Evolutionary conservation across 352 stramenopile species (phyloP), one percentile per base, ranked within the genome.

Genomic region (Globisporangium viniferum): DNA sequence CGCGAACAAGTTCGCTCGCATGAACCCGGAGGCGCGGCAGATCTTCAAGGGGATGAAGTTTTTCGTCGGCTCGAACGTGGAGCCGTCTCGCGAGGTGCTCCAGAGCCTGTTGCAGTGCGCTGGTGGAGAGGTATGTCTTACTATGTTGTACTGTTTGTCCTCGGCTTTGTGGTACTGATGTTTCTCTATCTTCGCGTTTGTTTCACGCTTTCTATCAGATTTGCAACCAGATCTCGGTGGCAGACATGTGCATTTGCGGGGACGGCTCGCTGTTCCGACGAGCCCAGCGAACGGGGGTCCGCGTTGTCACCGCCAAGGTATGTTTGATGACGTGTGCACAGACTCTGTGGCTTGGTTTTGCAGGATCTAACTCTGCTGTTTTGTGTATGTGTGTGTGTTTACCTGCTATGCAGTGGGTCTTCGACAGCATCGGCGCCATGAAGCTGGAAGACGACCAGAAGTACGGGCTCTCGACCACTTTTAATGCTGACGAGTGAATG

Each of bases 371-470:
- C 24, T 61, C 12, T 31, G 29, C 1, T 31, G 2, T 31, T 31
- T 31, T 31, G 29, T 24, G 36, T 33, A 24, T 24, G n/a, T 44
- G 0, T 56, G 41, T 18, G 20, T 57, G 22, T 20, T 35, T 4
- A 59, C 22, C 10, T 31, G 53, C 4, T 15, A 41, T 59, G 10
- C 36, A 87, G 79, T 93, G 85, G 85, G 74, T 91, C 7, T 93
- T 91, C 64, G 85, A 93, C 68, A 90, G 85, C 71, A 93, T 93
- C 62, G 80, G 79, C 0, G 69, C 71, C 0, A 83, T 93, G 81
- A 80, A 83, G 51, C 68, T 93, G 4, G 71, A 78, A 62, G 81
- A 90, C 35, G 75, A 88, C 24, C 55, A 64, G 0, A 74, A 75
- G 14, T 82, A 84, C 59, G 29, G 49, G 27, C 36, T 66, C 48